Conservation (phyloP, 805 yeast genomes). For the Jamesozyma gamospora region DNA sequence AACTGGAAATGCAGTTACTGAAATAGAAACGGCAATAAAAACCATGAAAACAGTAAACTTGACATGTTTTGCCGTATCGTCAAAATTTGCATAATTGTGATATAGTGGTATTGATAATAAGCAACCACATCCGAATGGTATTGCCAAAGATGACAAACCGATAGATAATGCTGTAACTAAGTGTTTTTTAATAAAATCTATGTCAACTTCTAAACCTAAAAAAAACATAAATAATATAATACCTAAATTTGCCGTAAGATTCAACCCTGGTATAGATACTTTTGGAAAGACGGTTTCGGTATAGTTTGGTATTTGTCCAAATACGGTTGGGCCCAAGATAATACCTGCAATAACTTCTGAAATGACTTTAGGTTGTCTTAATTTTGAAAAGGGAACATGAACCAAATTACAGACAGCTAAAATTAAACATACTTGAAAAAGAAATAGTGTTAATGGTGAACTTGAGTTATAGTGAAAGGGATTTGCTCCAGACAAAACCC, state of each 20-base stretch:
- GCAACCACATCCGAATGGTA: slow-evolving; percentile 76
- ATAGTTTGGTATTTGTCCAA: slow-evolving; percentile 64
- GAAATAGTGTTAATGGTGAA: slow-evolving; percentile 57
- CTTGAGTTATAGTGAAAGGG: slow-evolving; percentile 52
- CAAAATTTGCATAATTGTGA: slow-evolving; percentile 38
- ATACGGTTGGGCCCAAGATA: slow-evolving; percentile 61
- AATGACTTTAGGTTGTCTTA: slow-evolving; percentile 71
- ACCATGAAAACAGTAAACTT: slow-evolving; percentile 69
- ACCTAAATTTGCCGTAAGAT: slow-evolving; percentile 64
- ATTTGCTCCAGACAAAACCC: slow-evolving; percentile 61
- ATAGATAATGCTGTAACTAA: slow-evolving; percentile 53
- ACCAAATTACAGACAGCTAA: slow-evolving; percentile 48
- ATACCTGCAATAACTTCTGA: slow-evolving; percentile 77
- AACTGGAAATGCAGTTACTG: slow-evolving; percentile 82
- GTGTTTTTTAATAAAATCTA: slow-evolving; percentile 52
- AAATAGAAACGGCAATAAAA: slow-evolving; percentile 72
- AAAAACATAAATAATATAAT: slow-evolving; percentile 65
- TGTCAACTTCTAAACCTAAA: slow-evolving; percentile 72
- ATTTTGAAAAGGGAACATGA: slow-evolving; percentile 47
- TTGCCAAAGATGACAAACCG: slow-evolving; percentile 61
- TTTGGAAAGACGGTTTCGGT: slow-evolving; percentile 55
- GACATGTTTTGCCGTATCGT: slow-evolving; percentile 27
- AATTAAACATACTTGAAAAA: slow-evolving; percentile 60
- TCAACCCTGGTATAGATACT: slow-evolving; percentile 51
- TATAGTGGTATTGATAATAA: slow-evolving; percentile 60